These are phyloP conservation scores for Phoenix roebelenii DNA, from an alignment of 176 grass and related monocot genomes.

Conservation along the genomic window DNA sequence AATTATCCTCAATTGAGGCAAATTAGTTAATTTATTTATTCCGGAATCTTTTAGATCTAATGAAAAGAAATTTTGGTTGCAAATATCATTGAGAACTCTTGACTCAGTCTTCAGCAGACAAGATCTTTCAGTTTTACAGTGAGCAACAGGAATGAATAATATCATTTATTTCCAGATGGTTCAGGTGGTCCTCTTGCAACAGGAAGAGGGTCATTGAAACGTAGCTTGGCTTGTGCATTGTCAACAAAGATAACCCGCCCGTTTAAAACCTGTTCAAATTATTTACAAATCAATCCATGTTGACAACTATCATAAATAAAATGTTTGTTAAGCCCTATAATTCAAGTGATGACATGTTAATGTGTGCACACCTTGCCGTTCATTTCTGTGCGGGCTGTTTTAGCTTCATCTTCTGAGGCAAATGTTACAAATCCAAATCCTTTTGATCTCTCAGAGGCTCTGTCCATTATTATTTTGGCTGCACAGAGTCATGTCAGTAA, in stretches of 20 bases:
- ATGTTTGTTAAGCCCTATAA: background rate
- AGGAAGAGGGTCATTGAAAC: constrained; percentile 6
- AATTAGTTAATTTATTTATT: no score
- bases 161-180: constrained; percentile 1
- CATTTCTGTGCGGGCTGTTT: constrained; percentile 50
- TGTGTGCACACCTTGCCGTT: constrained; percentile 57
- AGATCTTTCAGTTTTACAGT: no score
- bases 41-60: no score
- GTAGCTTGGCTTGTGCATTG: constrained; percentile 32
- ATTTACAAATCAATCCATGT: background rate
- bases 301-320: background rate
- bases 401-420: constrained; percentile 47
- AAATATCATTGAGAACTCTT: no score
- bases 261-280: constrained; percentile 31
- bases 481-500: constrained; percentile 1
- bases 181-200: constrained; percentile 25
- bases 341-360: background rate
- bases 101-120: no score
- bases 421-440: constrained; percentile 90
- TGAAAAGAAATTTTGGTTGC: no score
- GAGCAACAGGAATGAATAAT: background rate
- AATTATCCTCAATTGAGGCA: no score
- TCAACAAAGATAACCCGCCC: constrained; percentile 53
- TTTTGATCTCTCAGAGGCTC: constrained; percentile 35
- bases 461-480: constrained; percentile 51